A percentile compares a stretch with the other conserved stretches of the same genome.
Conservation (phyloP, 2,329 filamentous ascomycete genomes). For the Arthroderma sp. region DNA sequence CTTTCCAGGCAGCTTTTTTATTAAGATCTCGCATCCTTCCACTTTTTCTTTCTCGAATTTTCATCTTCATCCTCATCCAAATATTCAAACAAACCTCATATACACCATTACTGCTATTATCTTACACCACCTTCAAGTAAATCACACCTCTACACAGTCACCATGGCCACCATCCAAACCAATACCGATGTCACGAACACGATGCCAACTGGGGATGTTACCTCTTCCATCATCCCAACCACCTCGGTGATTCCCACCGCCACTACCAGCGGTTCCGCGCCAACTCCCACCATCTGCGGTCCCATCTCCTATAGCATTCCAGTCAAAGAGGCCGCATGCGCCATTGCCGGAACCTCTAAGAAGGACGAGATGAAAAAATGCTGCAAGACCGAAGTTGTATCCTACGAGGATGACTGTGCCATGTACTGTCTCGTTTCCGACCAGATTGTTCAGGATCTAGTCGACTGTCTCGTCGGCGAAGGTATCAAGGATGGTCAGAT, state of each 20-base stretch:
- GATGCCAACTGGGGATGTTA: neutral
- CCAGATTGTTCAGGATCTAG: slow-evolving; percentile 25
- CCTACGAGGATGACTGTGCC: slow-evolving; percentile 37
- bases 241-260: neutral
- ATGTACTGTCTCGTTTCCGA: slow-evolving; percentile 38
- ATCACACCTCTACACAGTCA: neutral
- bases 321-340: slow-evolving; percentile 4
- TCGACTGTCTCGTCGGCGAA: slow-evolving; percentile 28
- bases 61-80: too few species aligned
- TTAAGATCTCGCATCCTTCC: too few species aligned
- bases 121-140: too few species aligned
- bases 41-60: too few species aligned
- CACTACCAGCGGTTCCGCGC: neutral
- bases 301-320: slow-evolving; percentile 5
- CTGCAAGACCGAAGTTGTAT: slow-evolving; percentile 33
- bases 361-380: slow-evolving; percentile 31
- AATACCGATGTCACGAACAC: neutral
- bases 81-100: too few species aligned
- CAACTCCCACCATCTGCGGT: slow-evolving; percentile 3
- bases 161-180: neutral
- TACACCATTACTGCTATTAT: too few species aligned
- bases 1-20: too few species aligned
- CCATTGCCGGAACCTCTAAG: slow-evolving; percentile 1
- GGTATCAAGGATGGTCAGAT: slow-evolving; percentile 27
- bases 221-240: neutral